A percentile compares a stretch with the other conserved stretches of the same genome.
These are phyloP conservation scores for Ascocoryne sarcoides DNA, from an alignment of 2,329 filamentous ascomycete species.

Conservation along the genomic window DNA sequence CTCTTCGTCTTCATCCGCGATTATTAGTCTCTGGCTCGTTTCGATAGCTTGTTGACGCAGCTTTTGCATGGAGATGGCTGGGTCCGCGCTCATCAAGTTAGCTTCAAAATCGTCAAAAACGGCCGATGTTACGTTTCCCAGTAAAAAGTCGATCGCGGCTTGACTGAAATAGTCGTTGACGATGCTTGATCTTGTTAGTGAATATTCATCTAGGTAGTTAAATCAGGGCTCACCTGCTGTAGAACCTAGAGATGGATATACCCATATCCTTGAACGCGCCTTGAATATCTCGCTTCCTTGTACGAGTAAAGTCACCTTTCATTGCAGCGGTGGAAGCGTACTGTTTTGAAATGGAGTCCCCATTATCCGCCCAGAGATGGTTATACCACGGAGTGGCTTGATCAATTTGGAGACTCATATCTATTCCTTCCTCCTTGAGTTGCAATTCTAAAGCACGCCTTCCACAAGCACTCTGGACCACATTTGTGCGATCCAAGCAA, in stretches of 20 bases:
- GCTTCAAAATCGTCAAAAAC: conserved; percentile 94
- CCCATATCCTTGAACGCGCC: conserved; percentile 88
- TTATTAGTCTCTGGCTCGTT: conserved; percentile 75
- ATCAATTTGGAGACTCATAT: conserved; percentile 66
- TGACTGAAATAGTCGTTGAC: conserved; percentile 98
- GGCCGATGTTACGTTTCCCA: conserved; percentile 75
- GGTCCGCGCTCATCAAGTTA: conserved; percentile 87
- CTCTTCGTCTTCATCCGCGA: conserved; percentile 75
- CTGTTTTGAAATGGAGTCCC: conserved; percentile 89
- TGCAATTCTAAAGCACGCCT: conserved; percentile 75
- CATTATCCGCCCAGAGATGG: conserved; percentile 93
- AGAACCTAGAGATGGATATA: conserved; percentile 71
- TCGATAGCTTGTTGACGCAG: conserved; percentile 87
- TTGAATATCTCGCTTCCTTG: conserved; percentile 79
- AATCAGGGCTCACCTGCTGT: conserved; percentile 46
- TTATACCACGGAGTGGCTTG: conserved; percentile 90
- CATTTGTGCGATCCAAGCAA: conserved; percentile 90
- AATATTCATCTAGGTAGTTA: neutral
- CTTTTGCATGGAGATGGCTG: conserved; percentile 75
- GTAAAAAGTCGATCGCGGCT: conserved; percentile 85
- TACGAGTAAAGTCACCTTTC: conserved; percentile 94
- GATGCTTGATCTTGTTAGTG: conserved; percentile 51
- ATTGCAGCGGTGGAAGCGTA: conserved; percentile 93
- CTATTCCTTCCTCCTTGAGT: conserved; percentile 65
- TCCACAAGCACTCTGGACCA: conserved; percentile 86